A percentile compares a stretch with the other conserved stretches of the same genome.
Conservation (phyloP, 2,329 filamentous ascomycete species). For the Cladophialophora carrionii region DNA sequence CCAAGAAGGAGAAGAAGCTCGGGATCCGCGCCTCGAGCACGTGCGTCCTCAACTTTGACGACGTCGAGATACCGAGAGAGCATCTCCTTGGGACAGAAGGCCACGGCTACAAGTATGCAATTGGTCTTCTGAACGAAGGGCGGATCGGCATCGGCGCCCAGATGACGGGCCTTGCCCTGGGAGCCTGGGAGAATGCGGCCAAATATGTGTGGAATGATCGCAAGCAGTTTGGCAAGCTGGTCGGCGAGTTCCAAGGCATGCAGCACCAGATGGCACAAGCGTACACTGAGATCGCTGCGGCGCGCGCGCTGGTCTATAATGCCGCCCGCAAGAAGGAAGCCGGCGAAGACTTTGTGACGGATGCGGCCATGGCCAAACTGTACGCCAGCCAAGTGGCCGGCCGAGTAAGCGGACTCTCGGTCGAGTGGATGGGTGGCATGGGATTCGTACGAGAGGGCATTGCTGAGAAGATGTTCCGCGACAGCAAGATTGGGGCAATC, state of each 20-base stretch:
- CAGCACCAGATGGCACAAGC: constrained; percentile 97
- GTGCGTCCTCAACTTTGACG: constrained; percentile 96
- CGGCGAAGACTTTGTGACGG: constrained; percentile 89
- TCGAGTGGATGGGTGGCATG: constrained; percentile 99
- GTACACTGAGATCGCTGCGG: constrained; percentile 90
- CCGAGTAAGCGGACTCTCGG: constrained; percentile 77
- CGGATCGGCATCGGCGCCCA: constrained; percentile 97
- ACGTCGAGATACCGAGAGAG: constrained; percentile 84
- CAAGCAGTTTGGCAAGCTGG: constrained; percentile 89
- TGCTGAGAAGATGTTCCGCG: constrained; percentile 96
- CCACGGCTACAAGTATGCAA: constrained; percentile 97
- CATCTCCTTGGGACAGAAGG: constrained; percentile 88
- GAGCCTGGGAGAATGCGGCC: constrained; percentile 92
- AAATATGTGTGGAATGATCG: constrained; percentile 98
- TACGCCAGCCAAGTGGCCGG: constrained; percentile 92
- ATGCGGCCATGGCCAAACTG: constrained; percentile 98
- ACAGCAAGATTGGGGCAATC: constrained; percentile 98
- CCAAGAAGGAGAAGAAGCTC: constrained; percentile 99
- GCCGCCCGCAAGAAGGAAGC: constrained; percentile 97
- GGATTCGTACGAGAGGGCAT: constrained; percentile 95
- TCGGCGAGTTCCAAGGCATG: constrained; percentile 99
- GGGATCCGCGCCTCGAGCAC: constrained; percentile 95
- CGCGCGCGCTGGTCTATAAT: constrained; percentile 91
- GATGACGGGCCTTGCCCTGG: constrained; percentile 95
- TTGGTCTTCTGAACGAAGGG: constrained; percentile 89